Percentiles rank a stretch among this genome's conserved stretches.
These are phyloP conservation scores for Diaporthe capsici DNA, from an alignment of 2,329 filamentous ascomycete genomes.

Conservation along the genomic window DNA sequence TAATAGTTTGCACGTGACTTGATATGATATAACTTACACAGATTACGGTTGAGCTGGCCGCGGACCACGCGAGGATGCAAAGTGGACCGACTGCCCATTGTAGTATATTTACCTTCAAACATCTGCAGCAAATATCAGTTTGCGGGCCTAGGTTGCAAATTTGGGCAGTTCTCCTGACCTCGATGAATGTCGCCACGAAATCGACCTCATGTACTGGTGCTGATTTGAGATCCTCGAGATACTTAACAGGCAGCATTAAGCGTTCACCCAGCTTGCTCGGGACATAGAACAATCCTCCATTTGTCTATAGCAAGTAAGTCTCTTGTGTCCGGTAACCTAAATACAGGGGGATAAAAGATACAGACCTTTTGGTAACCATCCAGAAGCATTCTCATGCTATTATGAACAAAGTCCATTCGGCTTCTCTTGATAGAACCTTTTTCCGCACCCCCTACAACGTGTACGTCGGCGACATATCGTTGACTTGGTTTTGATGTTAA, in stretches of 20 bases:
- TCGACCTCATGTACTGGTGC: slow-evolving; percentile 43
- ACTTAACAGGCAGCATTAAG: neutral
- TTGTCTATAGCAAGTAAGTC: neutral
- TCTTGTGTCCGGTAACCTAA: neutral
- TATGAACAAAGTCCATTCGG: neutral
- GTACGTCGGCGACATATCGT: neutral
- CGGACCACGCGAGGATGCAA: slow-evolving; percentile 48
- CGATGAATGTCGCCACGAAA: slow-evolving; percentile 47
- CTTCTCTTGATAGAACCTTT: neutral
- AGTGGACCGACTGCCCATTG: slow-evolving; percentile 48
- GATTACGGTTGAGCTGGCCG: slow-evolving; percentile 46
- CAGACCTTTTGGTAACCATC: neutral
- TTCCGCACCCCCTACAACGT: neutral
- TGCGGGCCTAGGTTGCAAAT: neutral
- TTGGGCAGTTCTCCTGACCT: neutral
- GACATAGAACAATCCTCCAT: neutral
- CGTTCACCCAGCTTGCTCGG: neutral
- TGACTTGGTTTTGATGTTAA: neutral
- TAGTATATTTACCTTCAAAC: slow-evolving; percentile 51
- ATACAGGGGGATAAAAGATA: neutral
- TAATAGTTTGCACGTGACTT: slow-evolving; percentile 20
- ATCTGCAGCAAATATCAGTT: slow-evolving; percentile 40
- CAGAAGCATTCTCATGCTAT: neutral
- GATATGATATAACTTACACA: slow-evolving; percentile 34
- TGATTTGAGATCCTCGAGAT: neutral